phyloP scores from a whole-genome alignment of 768 basidiomycete species.

The Mycena venus region DNA sequence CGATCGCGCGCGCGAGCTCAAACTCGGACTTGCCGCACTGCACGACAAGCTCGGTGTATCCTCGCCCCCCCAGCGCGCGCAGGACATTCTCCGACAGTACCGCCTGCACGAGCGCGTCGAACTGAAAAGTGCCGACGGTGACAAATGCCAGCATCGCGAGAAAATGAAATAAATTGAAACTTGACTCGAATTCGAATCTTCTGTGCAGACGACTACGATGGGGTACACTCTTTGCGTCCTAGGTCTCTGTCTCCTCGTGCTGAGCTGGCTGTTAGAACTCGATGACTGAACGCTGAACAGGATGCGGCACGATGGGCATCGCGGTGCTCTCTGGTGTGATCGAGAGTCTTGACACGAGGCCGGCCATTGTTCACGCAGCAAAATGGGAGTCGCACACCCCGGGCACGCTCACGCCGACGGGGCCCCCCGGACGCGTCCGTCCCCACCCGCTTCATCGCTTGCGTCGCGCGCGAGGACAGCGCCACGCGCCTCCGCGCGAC shows the following conservation, averaged over 20 bases:
- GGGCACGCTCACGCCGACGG: conserved; percentile 80
- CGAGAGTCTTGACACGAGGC: conserved; percentile 75
- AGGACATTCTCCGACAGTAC: conserved; percentile 73
- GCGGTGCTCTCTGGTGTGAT: conserved; percentile 95
- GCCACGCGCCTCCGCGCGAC: conserved; percentile 72
- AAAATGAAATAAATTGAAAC: too few relatives aligned
- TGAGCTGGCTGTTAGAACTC: too few relatives aligned
- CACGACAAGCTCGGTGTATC: conserved; percentile 73
- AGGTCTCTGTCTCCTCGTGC: conserved; percentile 63
- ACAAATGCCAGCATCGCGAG: conserved; percentile 70
- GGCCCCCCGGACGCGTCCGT: conserved; percentile 74
- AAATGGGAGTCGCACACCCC: conserved; percentile 71
- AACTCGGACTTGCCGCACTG: conserved; percentile 84
- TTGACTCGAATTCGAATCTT: not conserved
- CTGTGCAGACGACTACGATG: conserved; percentile 68
- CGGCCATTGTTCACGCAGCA: conserved; percentile 31
- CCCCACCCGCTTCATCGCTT: conserved; percentile 87
- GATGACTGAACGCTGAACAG: conserved; percentile 56
- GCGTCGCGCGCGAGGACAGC: conserved; percentile 85
- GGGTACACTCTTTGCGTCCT: conserved; percentile 94
- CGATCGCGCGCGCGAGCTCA: conserved; percentile 47
- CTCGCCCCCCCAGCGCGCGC: conserved; percentile 61
- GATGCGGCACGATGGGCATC: conserved; percentile 99
- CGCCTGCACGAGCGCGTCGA: conserved; percentile 78
- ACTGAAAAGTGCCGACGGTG: conserved; percentile 92